Conservation (phyloP, 805 yeast genomes). For the Brettanomyces naardenensis region DNA sequence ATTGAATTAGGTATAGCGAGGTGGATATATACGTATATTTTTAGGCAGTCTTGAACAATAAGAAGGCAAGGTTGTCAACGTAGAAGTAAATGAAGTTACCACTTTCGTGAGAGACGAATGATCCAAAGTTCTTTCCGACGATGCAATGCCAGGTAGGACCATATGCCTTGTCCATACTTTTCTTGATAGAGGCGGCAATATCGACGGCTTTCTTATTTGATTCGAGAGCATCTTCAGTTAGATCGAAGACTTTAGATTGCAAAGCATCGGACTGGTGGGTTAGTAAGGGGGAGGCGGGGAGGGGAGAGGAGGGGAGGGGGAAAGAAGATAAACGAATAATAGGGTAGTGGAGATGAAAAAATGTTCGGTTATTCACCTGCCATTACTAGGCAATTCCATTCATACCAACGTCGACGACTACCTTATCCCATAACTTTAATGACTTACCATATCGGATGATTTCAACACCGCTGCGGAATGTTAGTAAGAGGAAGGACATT, state of each 20-base stretch:
- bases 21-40: neutral
- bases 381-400: too few species aligned
- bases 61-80: conserved; percentile 58
- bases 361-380: neutral
- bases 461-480: conserved; percentile 2
- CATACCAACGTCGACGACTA: too few species aligned
- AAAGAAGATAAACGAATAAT: too few species aligned
- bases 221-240: conserved; percentile 37
- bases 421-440: neutral
- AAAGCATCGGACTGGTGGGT: conserved; percentile 37
- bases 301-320: neutral
- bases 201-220: conserved; percentile 44
- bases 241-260: conserved; percentile 39
- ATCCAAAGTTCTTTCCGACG: conserved; percentile 74
- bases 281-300: neutral
- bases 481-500: neutral
- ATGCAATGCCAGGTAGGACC: conserved; percentile 80
- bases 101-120: conserved; percentile 69
- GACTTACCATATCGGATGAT: conserved; percentile 4
- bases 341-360: neutral
- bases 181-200: conserved; percentile 57
- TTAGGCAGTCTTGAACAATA: conserved; percentile 61
- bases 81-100: conserved; percentile 68
- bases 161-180: conserved; percentile 49
- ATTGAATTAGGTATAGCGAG: neutral